A percentile compares a stretch with the other conserved stretches of the same genome.
phyloP scores from a whole-genome alignment of 1,284 basidiomycete species.

The Leucoagaricus sp. region DNA sequence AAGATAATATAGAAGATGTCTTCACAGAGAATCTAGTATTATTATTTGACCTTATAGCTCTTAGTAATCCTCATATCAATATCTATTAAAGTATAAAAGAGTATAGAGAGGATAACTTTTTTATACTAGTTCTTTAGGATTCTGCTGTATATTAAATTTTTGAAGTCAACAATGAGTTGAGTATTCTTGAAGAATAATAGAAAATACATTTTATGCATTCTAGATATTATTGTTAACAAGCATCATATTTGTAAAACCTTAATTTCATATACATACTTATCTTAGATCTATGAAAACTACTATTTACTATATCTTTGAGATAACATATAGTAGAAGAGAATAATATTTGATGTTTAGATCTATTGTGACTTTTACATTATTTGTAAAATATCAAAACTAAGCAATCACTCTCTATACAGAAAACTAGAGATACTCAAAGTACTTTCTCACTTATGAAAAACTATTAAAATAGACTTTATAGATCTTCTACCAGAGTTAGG shows the following conservation, averaged over 20 bases:
- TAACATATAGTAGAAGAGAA: slow-evolving; percentile 37
- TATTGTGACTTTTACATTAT: slow-evolving; percentile 31
- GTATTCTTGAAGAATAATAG: slow-evolving; percentile 23
- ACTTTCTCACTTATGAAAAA: background rate
- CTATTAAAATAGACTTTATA: slow-evolving; percentile 32
- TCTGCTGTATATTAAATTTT: slow-evolving; percentile 28
- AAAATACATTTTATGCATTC: slow-evolving; percentile 33
- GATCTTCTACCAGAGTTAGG: slow-evolving; percentile 37
- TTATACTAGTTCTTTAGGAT: slow-evolving; percentile 20
- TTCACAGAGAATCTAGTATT: background rate
- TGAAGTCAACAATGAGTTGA: slow-evolving; percentile 20
- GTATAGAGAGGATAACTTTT: slow-evolving; percentile 25
- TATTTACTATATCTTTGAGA: slow-evolving; percentile 26
- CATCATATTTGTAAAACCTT: slow-evolving; percentile 28
- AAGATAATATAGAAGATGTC: no score
- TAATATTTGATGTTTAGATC: slow-evolving; percentile 23
- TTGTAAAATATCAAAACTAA: slow-evolving; percentile 30
- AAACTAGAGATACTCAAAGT: slow-evolving; percentile 20
- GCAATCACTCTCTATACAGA: slow-evolving; percentile 33
- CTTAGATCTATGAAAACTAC: slow-evolving; percentile 33
- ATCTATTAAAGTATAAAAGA: slow-evolving; percentile 12
- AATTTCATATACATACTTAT: slow-evolving; percentile 34
- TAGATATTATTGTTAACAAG: slow-evolving; percentile 24
- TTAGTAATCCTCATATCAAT: slow-evolving; percentile 4
- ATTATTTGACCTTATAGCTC: background rate